Evolutionary conservation across 148 eudicot species (phyloP).

Genomic region (Polygonum maritimum): DNA sequence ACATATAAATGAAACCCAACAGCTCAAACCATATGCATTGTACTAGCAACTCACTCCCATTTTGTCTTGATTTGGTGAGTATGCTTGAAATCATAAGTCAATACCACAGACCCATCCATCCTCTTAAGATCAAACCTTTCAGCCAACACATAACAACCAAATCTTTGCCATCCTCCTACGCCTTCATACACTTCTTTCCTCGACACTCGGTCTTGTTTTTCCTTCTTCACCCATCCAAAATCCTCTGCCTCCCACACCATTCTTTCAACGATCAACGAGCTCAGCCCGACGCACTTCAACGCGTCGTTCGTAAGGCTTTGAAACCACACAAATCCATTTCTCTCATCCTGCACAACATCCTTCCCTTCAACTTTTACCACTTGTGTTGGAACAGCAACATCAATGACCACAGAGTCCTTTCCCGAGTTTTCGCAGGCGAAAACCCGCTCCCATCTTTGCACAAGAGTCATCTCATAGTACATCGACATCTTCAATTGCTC

Average conservation of each 20-base stretch:
- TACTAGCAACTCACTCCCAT: slow-evolving; percentile 39
- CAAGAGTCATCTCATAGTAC: slow-evolving; percentile 59
- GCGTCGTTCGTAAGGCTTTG: slow-evolving; percentile 8
- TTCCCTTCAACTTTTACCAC: slow-evolving; percentile 29
- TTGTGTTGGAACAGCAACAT: slow-evolving; percentile 32
- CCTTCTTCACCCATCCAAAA: slow-evolving; percentile 36
- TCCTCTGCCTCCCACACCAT: slow-evolving; percentile 72
- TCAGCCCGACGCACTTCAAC: slow-evolving; percentile 32
- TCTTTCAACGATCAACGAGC: slow-evolving; percentile 38
- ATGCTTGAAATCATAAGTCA: slow-evolving; percentile 61
- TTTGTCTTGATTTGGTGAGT: slow-evolving; percentile 37
- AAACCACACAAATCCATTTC: slow-evolving; percentile 36
- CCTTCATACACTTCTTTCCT: slow-evolving; percentile 40
- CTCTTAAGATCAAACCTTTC: slow-evolving; percentile 63
- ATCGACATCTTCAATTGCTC: slow-evolving; percentile 38
- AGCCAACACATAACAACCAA: slow-evolving; percentile 57
- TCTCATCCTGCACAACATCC: slow-evolving; percentile 27
- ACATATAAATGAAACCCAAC: background rate
- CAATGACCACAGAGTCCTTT: slow-evolving; percentile 25
- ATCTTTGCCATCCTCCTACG: slow-evolving; percentile 37
- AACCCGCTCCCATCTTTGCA: slow-evolving; percentile 63
- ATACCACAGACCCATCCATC: slow-evolving; percentile 53
- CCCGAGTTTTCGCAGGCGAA: slow-evolving; percentile 21
- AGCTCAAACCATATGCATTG: no score
- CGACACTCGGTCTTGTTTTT: slow-evolving; percentile 25